A percentile compares a stretch with the other conserved stretches of the same genome.
These are phyloP conservation scores for Peterozyma toletana DNA, from an alignment of 805 yeast species.

Conservation along the genomic window DNA sequence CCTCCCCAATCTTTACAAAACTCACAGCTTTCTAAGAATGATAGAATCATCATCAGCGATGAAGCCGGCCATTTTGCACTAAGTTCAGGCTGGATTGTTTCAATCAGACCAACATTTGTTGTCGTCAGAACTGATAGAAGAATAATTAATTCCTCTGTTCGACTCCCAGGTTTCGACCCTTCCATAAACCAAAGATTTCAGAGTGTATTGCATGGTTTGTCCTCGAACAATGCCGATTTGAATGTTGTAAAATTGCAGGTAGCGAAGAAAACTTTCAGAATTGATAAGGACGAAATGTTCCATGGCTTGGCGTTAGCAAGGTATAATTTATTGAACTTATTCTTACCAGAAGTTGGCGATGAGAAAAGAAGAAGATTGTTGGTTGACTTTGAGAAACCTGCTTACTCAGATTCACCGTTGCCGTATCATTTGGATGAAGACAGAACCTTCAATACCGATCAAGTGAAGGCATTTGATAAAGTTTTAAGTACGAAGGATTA, in stretches of 20 bases:
- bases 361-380: conserved; percentile 34
- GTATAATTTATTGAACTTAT: conserved; percentile 64
- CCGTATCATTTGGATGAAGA: conserved; percentile 13
- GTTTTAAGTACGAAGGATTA: conserved; percentile 67
- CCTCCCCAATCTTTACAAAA: conserved; percentile 16
- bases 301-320: conserved; percentile 73
- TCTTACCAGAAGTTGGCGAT: conserved; percentile 43
- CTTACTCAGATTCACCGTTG: conserved; percentile 22
- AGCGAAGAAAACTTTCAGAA: conserved; percentile 36
- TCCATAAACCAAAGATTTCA: conserved; percentile 41
- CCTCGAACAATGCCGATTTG: conserved; percentile 11
- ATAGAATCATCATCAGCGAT: conserved; percentile 70
- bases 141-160: conserved; percentile 31
- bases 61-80: conserved; percentile 73
- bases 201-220: conserved; percentile 29
- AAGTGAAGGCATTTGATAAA: conserved; percentile 56
- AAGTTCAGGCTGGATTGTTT: conserved; percentile 51
- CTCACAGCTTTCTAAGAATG: conserved; percentile 50
- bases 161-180: conserved; percentile 33
- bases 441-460: conserved; percentile 59
- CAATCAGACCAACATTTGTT: conserved; percentile 34
- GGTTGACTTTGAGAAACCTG: conserved; percentile 48
- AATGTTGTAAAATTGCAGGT: conserved; percentile 4
- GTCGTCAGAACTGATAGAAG: conserved; percentile 47
- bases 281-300: conserved; percentile 76